A percentile compares a stretch with the other conserved stretches of the same genome.
phyloP scores from a whole-genome alignment of 2,329 filamentous ascomycete species.

The Diaporthe citriasiana region DNA sequence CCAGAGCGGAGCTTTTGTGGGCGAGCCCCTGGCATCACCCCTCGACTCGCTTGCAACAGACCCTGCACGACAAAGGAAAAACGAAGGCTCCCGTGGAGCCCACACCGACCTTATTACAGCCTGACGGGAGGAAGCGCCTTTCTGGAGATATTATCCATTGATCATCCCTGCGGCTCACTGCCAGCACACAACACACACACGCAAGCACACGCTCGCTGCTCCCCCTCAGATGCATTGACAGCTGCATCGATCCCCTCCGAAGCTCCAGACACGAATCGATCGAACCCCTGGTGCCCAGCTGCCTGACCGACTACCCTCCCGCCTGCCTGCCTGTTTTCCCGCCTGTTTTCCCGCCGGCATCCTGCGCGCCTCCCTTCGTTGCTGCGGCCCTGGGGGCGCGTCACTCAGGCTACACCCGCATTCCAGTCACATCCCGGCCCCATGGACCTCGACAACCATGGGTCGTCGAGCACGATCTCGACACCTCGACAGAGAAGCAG shows the following conservation, averaged over 20 bases:
- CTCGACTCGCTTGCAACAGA: constrained; percentile 39
- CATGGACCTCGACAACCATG: constrained; percentile 43
- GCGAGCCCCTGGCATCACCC: constrained; percentile 32
- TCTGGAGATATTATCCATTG: constrained; percentile 41
- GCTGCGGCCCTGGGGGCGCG: constrained; percentile 28
- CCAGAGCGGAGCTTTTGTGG: constrained; percentile 36
- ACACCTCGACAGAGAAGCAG: constrained; percentile 41
- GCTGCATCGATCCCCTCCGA: constrained; percentile 20
- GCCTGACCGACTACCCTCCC: background rate
- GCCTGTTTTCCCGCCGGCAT: constrained; percentile 23
- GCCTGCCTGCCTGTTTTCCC: background rate
- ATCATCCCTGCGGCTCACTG: constrained; percentile 35
- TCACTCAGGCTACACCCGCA: constrained; percentile 34
- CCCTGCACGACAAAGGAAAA: constrained; percentile 38
- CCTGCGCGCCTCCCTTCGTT: constrained; percentile 25
- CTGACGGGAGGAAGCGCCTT: constrained; percentile 38
- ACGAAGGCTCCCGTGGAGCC: constrained; percentile 30
- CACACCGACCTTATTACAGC: constrained; percentile 41
- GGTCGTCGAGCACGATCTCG: constrained; percentile 38
- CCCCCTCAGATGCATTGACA: constrained; percentile 35
- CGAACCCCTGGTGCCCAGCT: constrained; percentile 24
- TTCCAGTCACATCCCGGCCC: constrained; percentile 41
- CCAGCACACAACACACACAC: constrained; percentile 33
- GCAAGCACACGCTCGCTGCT: background rate
- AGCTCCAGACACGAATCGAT: constrained; percentile 12